Evolutionary conservation across 2,329 filamentous ascomycete genomes (phyloP), one percentile per base, ranked within the genome.

Genomic region (Talaromyces rugulosus): DNA sequence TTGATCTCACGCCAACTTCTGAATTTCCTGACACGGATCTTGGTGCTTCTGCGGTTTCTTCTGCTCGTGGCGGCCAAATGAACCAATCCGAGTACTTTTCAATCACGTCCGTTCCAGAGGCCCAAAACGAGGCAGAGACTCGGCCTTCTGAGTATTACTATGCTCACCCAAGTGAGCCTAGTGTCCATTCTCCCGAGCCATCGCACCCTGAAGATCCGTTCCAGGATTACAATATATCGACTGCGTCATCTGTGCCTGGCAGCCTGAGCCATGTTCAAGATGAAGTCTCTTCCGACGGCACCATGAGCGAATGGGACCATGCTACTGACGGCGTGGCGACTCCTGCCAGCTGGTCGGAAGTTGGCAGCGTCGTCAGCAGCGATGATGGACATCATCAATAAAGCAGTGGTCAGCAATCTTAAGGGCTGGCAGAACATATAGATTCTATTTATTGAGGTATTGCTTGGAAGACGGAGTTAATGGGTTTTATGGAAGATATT

Each of bases 1-100:
- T 78, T 54, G 76, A 80, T 62, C 72, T 80, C 11, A 81, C 79
- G 4, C 79, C 80, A 30, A 80, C 76, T 7, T 78, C 78, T n/a
- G 76, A 80, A 65, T 71, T 66, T 55, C 74, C 74, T 5, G 74
- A 68, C 50, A 67, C 64, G 14, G 71, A 69, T 33, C 65, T 65
- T 60, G 69, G 59, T 42, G 59, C 64, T 28, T 66, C 68, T 33
- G 11, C 58, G 54, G 58, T 63, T 58, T n/a, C 51, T 60, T 55
- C 58, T 59, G 18, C 57, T 52, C 55, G 62, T 16, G 62, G 56
- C 9, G 62, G 56, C 9, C 69, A 67, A 36, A 61, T 69, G 11
- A 60, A 61, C 4, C 62, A 61, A 44, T 67, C 69, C 16, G 66
- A 68, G 36, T 72, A 69, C 60, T 71, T 71, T 54, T 69, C 71